phyloP scores from a whole-genome alignment of 495 filamentous ascomycete genomes.

The Pyronema omphalodes region DNA sequence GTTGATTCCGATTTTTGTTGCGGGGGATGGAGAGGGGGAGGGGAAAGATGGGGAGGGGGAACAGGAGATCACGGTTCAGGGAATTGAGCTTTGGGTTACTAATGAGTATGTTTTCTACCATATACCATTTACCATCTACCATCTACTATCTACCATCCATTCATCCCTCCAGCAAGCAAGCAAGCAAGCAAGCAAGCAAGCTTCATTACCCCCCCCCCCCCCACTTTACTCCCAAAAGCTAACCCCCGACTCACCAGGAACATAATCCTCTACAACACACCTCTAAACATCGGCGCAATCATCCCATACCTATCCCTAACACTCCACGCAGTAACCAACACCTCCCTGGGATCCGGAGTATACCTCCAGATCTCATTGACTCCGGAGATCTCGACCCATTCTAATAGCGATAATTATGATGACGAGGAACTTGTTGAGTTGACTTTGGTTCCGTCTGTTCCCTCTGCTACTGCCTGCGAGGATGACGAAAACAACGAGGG shows the following conservation, averaged over 20 bases:
- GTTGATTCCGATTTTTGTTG: conserved; percentile 35
- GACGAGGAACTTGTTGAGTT: conserved; percentile 52
- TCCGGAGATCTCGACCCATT: conserved; percentile 26
- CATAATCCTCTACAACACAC: conserved; percentile 50
- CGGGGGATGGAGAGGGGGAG: too few relatives aligned
- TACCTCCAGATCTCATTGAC: conserved; percentile 63
- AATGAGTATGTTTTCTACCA: conserved; percentile 43
- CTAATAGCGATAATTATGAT: conserved; percentile 40
- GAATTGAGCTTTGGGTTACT: conserved; percentile 57
- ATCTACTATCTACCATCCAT: too few relatives aligned
- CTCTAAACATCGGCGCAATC: conserved; percentile 42
- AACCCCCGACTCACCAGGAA: conserved; percentile 32
- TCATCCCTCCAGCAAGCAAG: too few relatives aligned
- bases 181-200: too few relatives aligned
- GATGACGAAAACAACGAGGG: too few relatives aligned
- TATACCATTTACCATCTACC: too few relatives aligned
- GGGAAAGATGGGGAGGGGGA: too few relatives aligned
- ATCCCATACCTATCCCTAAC: conserved; percentile 80
- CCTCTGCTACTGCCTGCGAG: conserved; percentile 13
- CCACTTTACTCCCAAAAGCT: background rate
- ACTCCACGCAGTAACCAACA: conserved; percentile 67
- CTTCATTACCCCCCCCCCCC: too few relatives aligned
- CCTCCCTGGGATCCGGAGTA: conserved; percentile 33
- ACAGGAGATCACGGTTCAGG: conserved; percentile 24
- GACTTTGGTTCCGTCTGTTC: conserved; percentile 50